Conservation (phyloP, 441 rosid genomes). For the Theobroma grandiflorum region DNA sequence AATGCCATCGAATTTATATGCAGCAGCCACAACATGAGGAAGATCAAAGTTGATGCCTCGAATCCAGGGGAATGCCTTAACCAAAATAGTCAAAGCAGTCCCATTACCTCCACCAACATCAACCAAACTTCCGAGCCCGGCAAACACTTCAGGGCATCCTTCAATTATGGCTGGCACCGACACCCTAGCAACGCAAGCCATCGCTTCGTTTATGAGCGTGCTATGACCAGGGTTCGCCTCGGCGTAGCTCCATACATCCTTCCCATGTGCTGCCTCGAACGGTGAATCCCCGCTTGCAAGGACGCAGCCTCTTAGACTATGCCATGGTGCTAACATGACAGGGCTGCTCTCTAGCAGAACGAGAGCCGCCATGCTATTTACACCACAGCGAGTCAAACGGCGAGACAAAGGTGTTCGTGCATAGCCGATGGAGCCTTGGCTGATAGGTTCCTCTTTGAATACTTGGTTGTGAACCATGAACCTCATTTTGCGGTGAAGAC, state of each 20-base stretch:
- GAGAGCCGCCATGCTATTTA: conserved; percentile 45
- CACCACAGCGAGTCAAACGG: conserved; percentile 45
- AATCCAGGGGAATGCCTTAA: conserved; percentile 65
- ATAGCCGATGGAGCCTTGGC: conserved; percentile 40
- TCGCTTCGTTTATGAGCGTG: conserved; percentile 59
- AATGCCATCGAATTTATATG: conserved; percentile 37
- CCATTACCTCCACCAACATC: conserved; percentile 87
- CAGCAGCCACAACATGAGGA: conserved; percentile 61
- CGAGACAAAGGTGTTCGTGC: conserved; percentile 68
- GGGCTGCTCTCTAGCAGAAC: conserved; percentile 56
- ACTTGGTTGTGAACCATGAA: conserved; percentile 57
- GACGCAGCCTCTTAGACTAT: conserved; percentile 48
- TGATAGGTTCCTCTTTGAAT: conserved; percentile 47
- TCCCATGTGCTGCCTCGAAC: conserved; percentile 57
- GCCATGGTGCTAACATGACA: conserved; percentile 68
- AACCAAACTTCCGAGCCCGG: conserved; percentile 58
- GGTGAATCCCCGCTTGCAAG: conserved; percentile 36
- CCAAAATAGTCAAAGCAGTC: conserved; percentile 51
- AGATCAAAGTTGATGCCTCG: conserved; percentile 75
- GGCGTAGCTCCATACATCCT: conserved; percentile 60
- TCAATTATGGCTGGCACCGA: conserved; percentile 42
- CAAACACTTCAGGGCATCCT: conserved; percentile 59
- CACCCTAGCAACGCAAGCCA: conserved; percentile 66
- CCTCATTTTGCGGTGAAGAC: conserved; percentile 70
- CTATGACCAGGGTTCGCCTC: conserved; percentile 45